A percentile compares a stretch with the other conserved stretches of the same genome.
Conservation (phyloP, 352 stramenopile genomes). For the Pythium coloratum region DNA sequence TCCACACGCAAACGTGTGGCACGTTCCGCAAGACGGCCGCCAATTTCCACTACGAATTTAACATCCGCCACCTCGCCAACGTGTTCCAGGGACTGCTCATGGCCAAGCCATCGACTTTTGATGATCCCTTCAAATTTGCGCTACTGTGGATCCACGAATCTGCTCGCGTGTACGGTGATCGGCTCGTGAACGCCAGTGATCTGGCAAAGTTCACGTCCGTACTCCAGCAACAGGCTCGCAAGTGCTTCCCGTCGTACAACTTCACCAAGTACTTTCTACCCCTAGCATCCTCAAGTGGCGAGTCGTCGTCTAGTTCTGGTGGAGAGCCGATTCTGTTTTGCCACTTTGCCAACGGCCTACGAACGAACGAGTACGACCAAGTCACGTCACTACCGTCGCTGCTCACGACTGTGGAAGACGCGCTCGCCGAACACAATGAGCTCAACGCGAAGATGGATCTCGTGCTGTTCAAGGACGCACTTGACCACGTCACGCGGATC, state of each 20-base stretch:
- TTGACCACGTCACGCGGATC: conserved; percentile 94
- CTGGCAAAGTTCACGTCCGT: conserved; percentile 87
- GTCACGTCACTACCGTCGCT: conserved; percentile 74
- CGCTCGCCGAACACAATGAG: conserved; percentile 93
- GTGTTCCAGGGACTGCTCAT: conserved; percentile 95
- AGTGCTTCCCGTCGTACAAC: conserved; percentile 91
- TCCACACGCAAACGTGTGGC: conserved; percentile 82
- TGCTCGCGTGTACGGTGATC: conserved; percentile 94
- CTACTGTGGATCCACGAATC: conserved; percentile 97
- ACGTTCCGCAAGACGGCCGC: conserved; percentile 92
- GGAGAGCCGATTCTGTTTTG: conserved; percentile 91
- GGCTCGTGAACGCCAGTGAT: conserved; percentile 85
- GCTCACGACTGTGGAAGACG: conserved; percentile 79
- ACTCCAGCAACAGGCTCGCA: conserved; percentile 89
- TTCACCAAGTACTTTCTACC: conserved; percentile 89
- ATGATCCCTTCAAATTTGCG: conserved; percentile 89
- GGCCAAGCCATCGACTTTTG: conserved; percentile 78
- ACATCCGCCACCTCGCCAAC: conserved; percentile 94
- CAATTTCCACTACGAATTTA: conserved; percentile 98
- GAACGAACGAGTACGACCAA: conserved; percentile 93
- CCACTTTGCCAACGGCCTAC: conserved; percentile 88
- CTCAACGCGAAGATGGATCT: conserved; percentile 92
- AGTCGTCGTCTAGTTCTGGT: background rate
- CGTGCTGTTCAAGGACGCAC: conserved; percentile 95
- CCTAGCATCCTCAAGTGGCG: conserved; percentile 27